Evolutionary conservation across 2,329 filamentous ascomycete genomes (phyloP).

Genomic region (Colletotrichum sp.): DNA sequence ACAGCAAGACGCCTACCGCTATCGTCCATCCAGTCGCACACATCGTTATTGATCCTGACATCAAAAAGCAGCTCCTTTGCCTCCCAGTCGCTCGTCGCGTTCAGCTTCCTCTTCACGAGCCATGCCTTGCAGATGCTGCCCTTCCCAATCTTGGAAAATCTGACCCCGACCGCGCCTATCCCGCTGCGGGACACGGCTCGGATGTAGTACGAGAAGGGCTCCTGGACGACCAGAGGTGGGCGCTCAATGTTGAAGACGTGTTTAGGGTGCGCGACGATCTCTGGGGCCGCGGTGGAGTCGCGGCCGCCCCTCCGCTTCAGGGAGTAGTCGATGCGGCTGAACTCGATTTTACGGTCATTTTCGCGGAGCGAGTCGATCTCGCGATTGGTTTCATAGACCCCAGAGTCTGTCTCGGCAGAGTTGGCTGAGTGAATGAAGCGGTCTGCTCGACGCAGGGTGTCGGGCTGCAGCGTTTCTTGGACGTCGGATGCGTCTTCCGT

Average conservation of each 20-base stretch:
- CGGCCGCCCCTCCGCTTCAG: conserved; percentile 22
- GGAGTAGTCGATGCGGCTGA: conserved; percentile 35
- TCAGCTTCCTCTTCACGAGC: conserved; percentile 4
- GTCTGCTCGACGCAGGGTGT: conserved; percentile 35
- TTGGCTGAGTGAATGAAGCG: conserved; percentile 35
- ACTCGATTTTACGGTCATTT: conserved; percentile 32
- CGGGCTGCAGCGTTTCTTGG: conserved; percentile 28
- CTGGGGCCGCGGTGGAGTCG: conserved; percentile 20
- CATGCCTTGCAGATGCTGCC: conserved; percentile 21
- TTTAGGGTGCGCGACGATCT: conserved; percentile 30
- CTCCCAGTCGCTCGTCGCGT: conserved; percentile 22
- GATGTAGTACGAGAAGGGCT: conserved; percentile 35
- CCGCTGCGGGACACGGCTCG: not conserved
- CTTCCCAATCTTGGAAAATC: not conserved
- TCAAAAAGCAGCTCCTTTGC: conserved; percentile 31
- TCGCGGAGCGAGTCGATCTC: conserved; percentile 36
- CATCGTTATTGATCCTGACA: conserved; percentile 27
- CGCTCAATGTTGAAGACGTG: conserved; percentile 41
- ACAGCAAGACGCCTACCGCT: conserved; percentile 31
- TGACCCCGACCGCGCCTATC: not conserved
- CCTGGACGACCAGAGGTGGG: conserved; percentile 28
- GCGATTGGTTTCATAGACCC: conserved; percentile 42
- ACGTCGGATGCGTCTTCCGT: not conserved
- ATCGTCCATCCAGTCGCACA: conserved; percentile 37
- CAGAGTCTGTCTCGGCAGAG: conserved; percentile 29